Evolutionary conservation across 1,284 basidiomycete species (phyloP), one percentile per base, ranked within the genome.

Genomic region (Ceratobasidium sp.): DNA sequence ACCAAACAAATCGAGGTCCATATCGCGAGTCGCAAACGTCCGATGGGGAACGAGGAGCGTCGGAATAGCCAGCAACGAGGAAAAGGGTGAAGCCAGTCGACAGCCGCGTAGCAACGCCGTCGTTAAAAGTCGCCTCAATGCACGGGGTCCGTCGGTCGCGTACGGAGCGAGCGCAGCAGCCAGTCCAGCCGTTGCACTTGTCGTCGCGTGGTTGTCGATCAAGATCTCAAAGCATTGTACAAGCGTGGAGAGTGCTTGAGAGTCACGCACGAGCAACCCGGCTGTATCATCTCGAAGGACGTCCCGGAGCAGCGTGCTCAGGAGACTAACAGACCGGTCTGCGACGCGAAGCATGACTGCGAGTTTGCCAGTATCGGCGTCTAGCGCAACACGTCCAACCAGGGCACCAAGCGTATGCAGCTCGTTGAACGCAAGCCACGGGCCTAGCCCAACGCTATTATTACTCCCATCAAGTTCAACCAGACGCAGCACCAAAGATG

Each of bases 151-250:
- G n/a, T 66, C 64, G 2, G 20, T 30, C 6, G 59, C 77, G n/a
- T 73, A 27, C 4, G 80, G 77, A 20, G 79, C 76, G 16, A 80
- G 62, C 8, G 44, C 30, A 41, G 60, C 70, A 30, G 79, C 79
- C 23, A 81, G 60, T n/a, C 74, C 62, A 20, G 78, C 76, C 12
- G 68, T 64, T 10, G 77, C 23, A 30, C 30, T 14, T 23, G 69
- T 74, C 20, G 71, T 77, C 27, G 77, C 54, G 38, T 79, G 77
- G 27, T 79, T 50, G n/a, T 78, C 77, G 14, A 78, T 41, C 66
- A 79, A 60, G 33, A 75, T 20, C 35, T 69, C 44, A 30, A 79
- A 78, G 38, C 69, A 75, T 44, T 67, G 69, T n/a, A 66, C 76
- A 0, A 79, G 27, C 8, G 69, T 73, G 3, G 59, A 48, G 12